phyloP scores from a whole-genome alignment of 176 grass and related monocot species.

The Triticum turgidum region DNA sequence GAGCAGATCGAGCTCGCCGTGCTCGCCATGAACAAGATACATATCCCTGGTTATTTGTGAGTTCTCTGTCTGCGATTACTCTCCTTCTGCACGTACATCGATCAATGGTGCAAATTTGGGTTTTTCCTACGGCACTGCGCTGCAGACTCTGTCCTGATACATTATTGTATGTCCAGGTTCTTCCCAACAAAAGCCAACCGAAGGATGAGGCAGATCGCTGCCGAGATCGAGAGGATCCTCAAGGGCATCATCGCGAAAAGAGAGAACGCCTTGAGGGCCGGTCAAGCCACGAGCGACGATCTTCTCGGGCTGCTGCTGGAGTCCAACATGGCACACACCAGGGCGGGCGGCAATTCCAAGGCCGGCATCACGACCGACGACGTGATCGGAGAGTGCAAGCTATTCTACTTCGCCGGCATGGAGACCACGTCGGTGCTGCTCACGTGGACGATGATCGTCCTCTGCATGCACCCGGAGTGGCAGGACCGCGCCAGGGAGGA shows the following conservation, averaged over 20 bases:
- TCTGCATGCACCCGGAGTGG: conserved; percentile 85
- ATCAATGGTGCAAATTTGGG: too few relatives aligned
- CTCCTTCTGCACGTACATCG: neutral
- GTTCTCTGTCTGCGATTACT: neutral
- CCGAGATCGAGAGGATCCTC: conserved; percentile 42
- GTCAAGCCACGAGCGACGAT: conserved; percentile 28
- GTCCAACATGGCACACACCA: conserved; percentile 52
- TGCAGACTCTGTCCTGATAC: neutral
- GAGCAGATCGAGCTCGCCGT: conserved; percentile 46
- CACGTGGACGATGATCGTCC: conserved; percentile 71
- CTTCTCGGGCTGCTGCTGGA: conserved; percentile 61
- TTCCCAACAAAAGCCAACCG: conserved; percentile 52
- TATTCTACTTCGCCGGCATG: conserved; percentile 89
- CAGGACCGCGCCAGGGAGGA: conserved; percentile 71
- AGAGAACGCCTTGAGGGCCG: conserved; percentile 44
- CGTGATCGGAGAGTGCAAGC: conserved; percentile 84
- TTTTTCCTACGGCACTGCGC: neutral
- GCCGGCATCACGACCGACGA: conserved; percentile 59
- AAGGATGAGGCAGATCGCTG: conserved; percentile 51
- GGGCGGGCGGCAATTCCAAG: conserved; percentile 9
- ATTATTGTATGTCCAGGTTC: conserved; percentile 14
- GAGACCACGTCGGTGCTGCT: conserved; percentile 81
- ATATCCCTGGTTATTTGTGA: conserved; percentile 69
- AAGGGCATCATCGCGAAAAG: conserved; percentile 62
- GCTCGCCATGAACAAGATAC: conserved; percentile 24